A percentile compares a stretch with the other conserved stretches of the same genome.
Evolutionary conservation across 2,329 filamentous ascomycete genomes (phyloP).

Genomic region (Phaeosphaeria sp.): DNA sequence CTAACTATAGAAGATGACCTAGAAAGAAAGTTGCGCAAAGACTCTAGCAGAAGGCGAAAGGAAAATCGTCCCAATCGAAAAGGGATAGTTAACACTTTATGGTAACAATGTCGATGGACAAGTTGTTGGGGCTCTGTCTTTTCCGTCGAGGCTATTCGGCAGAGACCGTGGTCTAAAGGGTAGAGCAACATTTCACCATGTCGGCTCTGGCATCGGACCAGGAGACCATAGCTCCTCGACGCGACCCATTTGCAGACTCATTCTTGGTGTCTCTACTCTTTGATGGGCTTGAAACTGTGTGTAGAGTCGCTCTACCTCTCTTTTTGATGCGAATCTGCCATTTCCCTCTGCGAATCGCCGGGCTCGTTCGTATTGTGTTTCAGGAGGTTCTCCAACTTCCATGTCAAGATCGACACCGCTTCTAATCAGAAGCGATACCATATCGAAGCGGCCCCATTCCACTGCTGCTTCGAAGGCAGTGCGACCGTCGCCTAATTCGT

Average conservation of each 20-base stretch:
- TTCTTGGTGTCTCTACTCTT: not conserved
- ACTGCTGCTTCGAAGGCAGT: constrained; percentile 17
- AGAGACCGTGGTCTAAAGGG: too few species aligned
- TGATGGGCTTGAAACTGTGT: not conserved
- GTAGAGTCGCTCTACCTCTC: constrained; percentile 1
- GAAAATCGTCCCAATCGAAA: too few species aligned
- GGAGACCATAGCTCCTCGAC: not conserved
- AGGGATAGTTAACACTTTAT: too few species aligned
- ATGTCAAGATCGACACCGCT: constrained; percentile 7
- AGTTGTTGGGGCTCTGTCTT: too few species aligned
- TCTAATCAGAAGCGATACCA: constrained; percentile 9
- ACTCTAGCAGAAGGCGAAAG: too few species aligned
- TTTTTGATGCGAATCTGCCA: constrained; percentile 2
- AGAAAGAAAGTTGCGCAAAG: too few species aligned
- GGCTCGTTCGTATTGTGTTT: constrained; percentile 9
- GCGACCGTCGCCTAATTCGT: constrained; percentile 10
- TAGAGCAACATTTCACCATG: too few species aligned
- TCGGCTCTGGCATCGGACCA: not conserved
- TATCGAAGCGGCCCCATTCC: constrained; percentile 12
- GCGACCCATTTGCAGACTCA: too few species aligned
- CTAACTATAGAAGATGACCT: too few species aligned
- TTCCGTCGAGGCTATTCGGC: too few species aligned
- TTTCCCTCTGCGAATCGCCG: constrained; percentile 6
- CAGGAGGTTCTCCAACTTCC: not conserved
- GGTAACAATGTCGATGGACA: too few species aligned